Evolutionary conservation across 1,139 yeast genomes (phyloP).

Genomic region (Candida tetrigidarum): DNA sequence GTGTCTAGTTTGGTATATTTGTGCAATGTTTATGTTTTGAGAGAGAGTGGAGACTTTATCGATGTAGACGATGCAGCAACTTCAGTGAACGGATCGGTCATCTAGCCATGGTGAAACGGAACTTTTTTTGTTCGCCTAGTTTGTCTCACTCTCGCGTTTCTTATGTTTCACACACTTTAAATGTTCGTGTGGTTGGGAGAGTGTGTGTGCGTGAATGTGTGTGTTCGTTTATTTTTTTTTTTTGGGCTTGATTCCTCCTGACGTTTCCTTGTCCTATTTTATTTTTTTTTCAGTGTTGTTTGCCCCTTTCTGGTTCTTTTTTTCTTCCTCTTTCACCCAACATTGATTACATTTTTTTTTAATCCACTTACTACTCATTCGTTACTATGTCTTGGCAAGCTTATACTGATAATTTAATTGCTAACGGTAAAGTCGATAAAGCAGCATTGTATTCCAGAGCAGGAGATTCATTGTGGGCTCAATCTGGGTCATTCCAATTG

Average conservation of each 20-base stretch:
- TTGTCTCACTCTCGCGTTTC: no score
- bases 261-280: background rate
- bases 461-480: conserved; percentile 96
- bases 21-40: background rate
- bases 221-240: background rate
- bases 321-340: background rate
- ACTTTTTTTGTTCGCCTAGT: background rate
- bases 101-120: no score
- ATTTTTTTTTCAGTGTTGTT: conserved; percentile 1
- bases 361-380: background rate
- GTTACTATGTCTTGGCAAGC: conserved; percentile 59
- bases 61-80: background rate
- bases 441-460: conserved; percentile 94
- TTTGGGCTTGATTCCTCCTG: conserved; percentile 1
- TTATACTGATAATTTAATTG: conserved; percentile 89
- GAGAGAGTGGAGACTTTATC: background rate
- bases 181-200: no score
- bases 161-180: no score
- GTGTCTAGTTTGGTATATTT: background rate
- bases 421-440: conserved; percentile 85
- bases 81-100: background rate
- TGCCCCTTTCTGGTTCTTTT: background rate
- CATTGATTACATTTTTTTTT: conserved; percentile 4
- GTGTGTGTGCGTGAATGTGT: background rate
- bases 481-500: conserved; percentile 70